phyloP scores from a whole-genome alignment of 2,329 filamentous ascomycete species.

The Fusarium equiseti region DNA sequence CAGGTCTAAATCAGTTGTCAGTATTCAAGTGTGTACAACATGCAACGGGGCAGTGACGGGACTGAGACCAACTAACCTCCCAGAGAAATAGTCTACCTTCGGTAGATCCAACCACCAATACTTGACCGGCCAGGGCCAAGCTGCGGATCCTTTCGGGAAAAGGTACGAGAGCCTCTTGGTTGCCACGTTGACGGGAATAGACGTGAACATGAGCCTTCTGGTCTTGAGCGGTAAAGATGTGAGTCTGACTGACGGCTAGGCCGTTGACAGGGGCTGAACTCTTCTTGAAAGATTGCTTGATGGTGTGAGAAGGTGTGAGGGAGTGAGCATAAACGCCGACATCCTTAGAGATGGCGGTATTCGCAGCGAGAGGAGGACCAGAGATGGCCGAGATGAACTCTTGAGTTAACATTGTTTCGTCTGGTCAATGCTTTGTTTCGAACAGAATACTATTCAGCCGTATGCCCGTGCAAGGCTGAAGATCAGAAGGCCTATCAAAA shows the following conservation, averaged over 20 bases:
- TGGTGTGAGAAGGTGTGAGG: slow-evolving; percentile 80
- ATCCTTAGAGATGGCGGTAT: slow-evolving; percentile 77
- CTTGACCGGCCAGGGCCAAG: slow-evolving; percentile 76
- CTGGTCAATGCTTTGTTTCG: slow-evolving; percentile 2
- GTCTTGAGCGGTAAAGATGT: slow-evolving; percentile 91
- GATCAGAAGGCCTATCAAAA: slow-evolving; percentile 4
- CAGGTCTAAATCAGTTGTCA: slow-evolving; percentile 65
- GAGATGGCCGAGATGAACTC: slow-evolving; percentile 70
- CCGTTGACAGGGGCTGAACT: slow-evolving; percentile 84
- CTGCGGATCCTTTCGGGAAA: slow-evolving; percentile 90
- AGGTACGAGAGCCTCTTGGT: slow-evolving; percentile 88
- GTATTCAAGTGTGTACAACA: slow-evolving; percentile 29
- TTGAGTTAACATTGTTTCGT: slow-evolving; percentile 66
- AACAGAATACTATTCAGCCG: neutral
- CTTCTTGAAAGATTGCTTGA: slow-evolving; percentile 89
- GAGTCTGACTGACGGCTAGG: slow-evolving; percentile 81
- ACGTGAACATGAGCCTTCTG: slow-evolving; percentile 95
- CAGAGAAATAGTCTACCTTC: slow-evolving; percentile 90
- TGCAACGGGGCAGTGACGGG: slow-evolving; percentile 31
- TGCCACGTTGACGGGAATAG: slow-evolving; percentile 84
- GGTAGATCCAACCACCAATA: slow-evolving; percentile 83
- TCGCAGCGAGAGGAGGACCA: slow-evolving; percentile 69
- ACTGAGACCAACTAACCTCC: slow-evolving; percentile 74
- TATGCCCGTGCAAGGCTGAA: slow-evolving; percentile 1
- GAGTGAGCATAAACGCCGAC: slow-evolving; percentile 89